Base-by-base conservation (phyloP, 2,329 filamentous ascomycete genomes). In the Grosmannia serpens region DNA sequence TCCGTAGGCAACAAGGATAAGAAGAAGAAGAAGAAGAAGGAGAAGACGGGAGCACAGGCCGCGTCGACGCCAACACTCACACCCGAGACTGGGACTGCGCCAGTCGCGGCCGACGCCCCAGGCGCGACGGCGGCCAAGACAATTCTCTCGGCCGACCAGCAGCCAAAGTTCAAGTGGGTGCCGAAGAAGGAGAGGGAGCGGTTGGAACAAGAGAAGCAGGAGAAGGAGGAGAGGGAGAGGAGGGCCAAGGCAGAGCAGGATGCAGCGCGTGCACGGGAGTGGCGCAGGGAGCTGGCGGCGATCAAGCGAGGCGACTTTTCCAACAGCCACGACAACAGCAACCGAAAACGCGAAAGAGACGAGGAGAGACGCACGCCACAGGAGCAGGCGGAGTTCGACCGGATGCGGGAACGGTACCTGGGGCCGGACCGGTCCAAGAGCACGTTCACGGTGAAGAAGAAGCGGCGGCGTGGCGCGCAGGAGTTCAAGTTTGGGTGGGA, bases 401-500 rank as follows among this genome's bases (percentile, higher is more conserved):
- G 94, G 60, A 83, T 89, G 61, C 81, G 88, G 60, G 84, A 89
- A 65, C 80, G 90, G 62, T 99, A 99, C 68, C 91, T 97, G 81
- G 94, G 94, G 3, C 87, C 89, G 1, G 89, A 96, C 63, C 84
- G 88, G 56, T 95, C 94, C 64, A 83, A 86, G 63, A 80, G 78
- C 59, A 95, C 82, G 44, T 96, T 97, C 68, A 95, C 91, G 0
- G 91, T 91, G 1, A 89, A 94, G 75, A 99, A 97, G 80, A 97
- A 97, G 77, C 83, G 92, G 59, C 88, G 89, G 75, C 82, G 92
- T 62, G 95, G 91, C 1, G 94, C 89, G 1, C 90, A 91, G 73
- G 97, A 99, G 70, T 99, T 99, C 77, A 99, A 96, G 67, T 99
- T 99, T 67, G 94, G 95, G 66, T 99, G 94, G 94, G 95, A 96